These are phyloP conservation scores for Blastocystis sp. DNA, from an alignment of 352 stramenopile genomes.

Conservation along the genomic window DNA sequence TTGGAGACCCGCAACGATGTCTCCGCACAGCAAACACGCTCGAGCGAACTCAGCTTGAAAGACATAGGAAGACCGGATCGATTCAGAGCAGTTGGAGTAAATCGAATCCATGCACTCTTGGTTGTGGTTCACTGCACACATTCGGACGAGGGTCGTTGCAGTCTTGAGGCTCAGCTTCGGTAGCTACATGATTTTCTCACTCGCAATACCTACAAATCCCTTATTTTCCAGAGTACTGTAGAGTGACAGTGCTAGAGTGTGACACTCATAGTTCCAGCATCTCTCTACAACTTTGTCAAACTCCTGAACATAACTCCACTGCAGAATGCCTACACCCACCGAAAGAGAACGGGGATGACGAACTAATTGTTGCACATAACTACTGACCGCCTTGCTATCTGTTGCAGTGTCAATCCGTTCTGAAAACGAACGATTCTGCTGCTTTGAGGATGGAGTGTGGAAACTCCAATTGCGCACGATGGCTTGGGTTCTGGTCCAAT, in stretches of 20 bases:
- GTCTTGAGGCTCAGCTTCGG: neutral
- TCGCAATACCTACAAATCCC: neutral
- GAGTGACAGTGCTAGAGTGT: neutral
- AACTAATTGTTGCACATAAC: neutral
- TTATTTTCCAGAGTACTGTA: neutral
- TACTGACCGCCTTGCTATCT: neutral
- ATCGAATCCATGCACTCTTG: neutral
- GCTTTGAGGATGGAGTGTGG: neutral
- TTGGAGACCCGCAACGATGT: constrained; percentile 1
- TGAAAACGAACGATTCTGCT: neutral
- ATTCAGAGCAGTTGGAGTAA: neutral
- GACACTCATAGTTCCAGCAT: neutral
- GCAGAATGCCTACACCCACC: neutral
- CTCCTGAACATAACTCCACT: neutral
- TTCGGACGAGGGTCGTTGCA: neutral
- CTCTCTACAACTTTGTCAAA: neutral
- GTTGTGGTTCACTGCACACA: neutral
- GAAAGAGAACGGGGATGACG: neutral
- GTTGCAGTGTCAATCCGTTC: neutral
- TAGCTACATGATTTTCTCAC: neutral
- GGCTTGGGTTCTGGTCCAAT: no score
- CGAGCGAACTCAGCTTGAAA: constrained; percentile 48
- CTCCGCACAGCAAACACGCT: neutral
- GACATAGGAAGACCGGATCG: neutral
- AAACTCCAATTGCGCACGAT: neutral